Base-by-base conservation (phyloP, 2,329 filamentous ascomycete genomes). In the Drechslerella dactyloides region DNA sequence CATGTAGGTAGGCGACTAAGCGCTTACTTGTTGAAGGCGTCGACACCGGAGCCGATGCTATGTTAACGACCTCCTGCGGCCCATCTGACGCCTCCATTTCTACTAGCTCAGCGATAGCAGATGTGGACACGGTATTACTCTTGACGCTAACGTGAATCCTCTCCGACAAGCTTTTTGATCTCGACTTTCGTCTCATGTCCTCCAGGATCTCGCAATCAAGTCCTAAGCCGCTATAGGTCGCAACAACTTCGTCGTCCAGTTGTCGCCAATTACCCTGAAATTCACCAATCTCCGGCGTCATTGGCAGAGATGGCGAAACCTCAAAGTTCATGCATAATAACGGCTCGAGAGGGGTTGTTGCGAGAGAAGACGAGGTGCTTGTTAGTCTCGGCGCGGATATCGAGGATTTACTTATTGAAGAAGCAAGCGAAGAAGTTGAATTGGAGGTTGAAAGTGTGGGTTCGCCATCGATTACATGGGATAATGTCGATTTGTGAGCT, bases 171-270 rank as follows among this genome's bases (percentile, higher is more conserved):
- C 68, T 72, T 15, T 48, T 65, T 13, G 68, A 72, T 17, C 68
- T 65, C 5, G 60, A 65, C 23, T 65, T 72, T 44, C 68, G 54
- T 35, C 44, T 65, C 60, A 72, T 58, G 19, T 72, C 68, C 13
- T 65, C 68, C 33, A 72, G 52, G 23, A 72, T 72, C 40, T 72
- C 68, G n/a, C 68, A 72, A n/a, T 72, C 68, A n/a, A 72, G 68
- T 15, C 68, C 68, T 23, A 72, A 56, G 10, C 68, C 68, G 33
- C 58, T 72, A 37, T 60, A 72, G 30, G 68, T 72, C 15, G 68
- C 68, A 6, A 72, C 60, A 15, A 72, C 60, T 48, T 72, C 68
- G 27, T 72, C 68, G 15, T 72, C 68, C 13, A 72, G 35, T 48
- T 72, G 68, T 40, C 68, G 68, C 68, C 68, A 72, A 54, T 72